Percentiles rank a stretch among this genome's conserved stretches.
Evolutionary conservation across 1,284 basidiomycete species (phyloP).

Genomic region (Pyrrhoderma lamaoense): DNA sequence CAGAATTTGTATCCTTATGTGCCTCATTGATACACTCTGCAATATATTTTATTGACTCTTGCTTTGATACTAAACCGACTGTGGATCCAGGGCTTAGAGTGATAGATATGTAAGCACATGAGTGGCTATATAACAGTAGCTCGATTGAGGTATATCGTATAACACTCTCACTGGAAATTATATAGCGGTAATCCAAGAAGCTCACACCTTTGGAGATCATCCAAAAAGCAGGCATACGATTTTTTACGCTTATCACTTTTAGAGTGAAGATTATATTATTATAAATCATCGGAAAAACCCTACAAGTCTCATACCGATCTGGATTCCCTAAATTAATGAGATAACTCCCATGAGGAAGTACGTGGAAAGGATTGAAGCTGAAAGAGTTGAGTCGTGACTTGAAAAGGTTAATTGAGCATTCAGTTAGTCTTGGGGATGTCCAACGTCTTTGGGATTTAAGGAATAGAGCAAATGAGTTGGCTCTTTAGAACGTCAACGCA

Average conservation of each 20-base stretch:
- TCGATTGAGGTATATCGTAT: background rate
- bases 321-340: slow-evolving; percentile 82
- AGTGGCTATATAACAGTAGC: background rate
- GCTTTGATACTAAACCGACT: slow-evolving; percentile 56
- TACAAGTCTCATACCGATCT: slow-evolving; percentile 57
- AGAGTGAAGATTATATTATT: slow-evolving; percentile 1
- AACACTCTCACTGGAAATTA: slow-evolving; percentile 74
- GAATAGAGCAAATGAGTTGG: slow-evolving; percentile 79
- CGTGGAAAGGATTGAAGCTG: slow-evolving; percentile 49
- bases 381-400: slow-evolving; percentile 49
- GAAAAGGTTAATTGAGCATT: slow-evolving; percentile 46
- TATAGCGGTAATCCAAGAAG: slow-evolving; percentile 67
- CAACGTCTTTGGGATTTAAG: slow-evolving; percentile 81
- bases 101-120: background rate
- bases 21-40: slow-evolving; percentile 73
- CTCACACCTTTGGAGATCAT: slow-evolving; percentile 79
- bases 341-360: slow-evolving; percentile 81
- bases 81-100: slow-evolving; percentile 68
- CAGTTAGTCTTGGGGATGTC: slow-evolving; percentile 53
- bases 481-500: slow-evolving; percentile 45
- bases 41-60: slow-evolving; percentile 58
- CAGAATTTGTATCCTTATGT: slow-evolving; percentile 56
- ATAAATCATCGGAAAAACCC: background rate
- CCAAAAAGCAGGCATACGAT: slow-evolving; percentile 75
- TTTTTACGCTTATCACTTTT: slow-evolving; percentile 65